phyloP scores from a whole-genome alignment of 192 early-diverging fungal species.

The Coemansia sp. region DNA sequence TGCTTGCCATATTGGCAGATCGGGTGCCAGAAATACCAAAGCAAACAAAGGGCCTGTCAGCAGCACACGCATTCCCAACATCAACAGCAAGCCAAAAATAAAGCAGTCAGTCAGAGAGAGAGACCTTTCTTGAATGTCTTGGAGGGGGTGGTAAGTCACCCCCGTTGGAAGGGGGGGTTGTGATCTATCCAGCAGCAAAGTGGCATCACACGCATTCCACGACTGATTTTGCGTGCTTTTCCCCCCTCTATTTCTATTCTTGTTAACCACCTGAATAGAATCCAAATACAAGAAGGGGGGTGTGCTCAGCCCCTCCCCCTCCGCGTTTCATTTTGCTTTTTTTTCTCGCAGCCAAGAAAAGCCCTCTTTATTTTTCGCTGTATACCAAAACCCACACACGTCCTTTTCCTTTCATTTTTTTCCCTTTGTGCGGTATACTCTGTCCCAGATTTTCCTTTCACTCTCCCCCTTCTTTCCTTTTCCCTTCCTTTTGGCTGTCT shows the following conservation, averaged over 20 bases:
- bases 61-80: slow-evolving; percentile 1
- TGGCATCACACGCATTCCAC: slow-evolving; percentile 1
- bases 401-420: neutral
- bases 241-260: neutral
- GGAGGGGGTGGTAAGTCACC: neutral
- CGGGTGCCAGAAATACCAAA: neutral
- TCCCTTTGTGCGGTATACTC: slow-evolving; percentile 4
- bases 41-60: slow-evolving; percentile 1
- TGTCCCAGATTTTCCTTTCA: slow-evolving; percentile 2
- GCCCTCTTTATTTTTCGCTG: slow-evolving; percentile 1
- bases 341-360: slow-evolving; percentile 1
- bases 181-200: neutral
- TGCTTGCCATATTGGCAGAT: neutral
- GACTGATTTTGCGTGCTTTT: neutral
- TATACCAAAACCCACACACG: neutral
- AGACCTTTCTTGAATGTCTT: neutral
- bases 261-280: slow-evolving; percentile 1
- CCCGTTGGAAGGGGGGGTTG: neutral
- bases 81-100: neutral
- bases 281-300: neutral
- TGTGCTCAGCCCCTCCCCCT: neutral
- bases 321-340: neutral
- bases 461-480: neutral
- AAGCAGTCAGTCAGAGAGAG: neutral
- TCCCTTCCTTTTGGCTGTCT: neutral